Evolutionary conservation across 1,139 yeast genomes (phyloP).

Genomic region (Saccharomyces pastorianus): DNA sequence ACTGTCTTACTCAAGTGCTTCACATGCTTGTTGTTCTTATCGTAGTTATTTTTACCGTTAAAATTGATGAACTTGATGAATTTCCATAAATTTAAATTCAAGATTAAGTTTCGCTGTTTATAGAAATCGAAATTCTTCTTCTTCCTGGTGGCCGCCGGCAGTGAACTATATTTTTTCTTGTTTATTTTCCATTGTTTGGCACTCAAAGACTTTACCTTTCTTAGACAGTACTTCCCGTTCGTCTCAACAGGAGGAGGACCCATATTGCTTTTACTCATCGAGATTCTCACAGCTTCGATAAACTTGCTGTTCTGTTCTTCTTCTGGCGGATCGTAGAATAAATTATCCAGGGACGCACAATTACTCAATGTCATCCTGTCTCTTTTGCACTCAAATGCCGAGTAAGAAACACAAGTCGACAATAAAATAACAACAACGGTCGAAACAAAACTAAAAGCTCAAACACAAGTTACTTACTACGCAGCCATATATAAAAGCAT

Average conservation of each 20-base stretch:
- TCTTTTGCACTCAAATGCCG: too few species aligned
- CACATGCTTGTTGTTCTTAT: neutral
- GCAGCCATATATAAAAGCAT: too few species aligned
- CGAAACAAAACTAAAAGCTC: too few species aligned
- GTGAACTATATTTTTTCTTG: neutral
- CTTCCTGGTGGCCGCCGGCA: neutral
- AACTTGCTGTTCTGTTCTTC: neutral
- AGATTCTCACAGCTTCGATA: neutral
- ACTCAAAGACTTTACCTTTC: neutral
- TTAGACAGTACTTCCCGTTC: neutral
- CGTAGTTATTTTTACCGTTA: neutral
- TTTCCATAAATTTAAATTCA: slow-evolving; percentile 11
- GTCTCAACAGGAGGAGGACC: neutral
- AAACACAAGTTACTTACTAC: too few species aligned
- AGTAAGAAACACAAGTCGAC: too few species aligned
- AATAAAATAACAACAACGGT: too few species aligned
- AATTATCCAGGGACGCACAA: neutral
- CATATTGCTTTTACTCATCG: neutral
- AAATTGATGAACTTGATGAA: slow-evolving; percentile 3
- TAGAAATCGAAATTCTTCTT: slow-evolving; percentile 8
- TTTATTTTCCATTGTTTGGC: neutral
- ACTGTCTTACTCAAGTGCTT: neutral
- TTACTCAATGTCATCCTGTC: neutral
- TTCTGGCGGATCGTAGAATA: neutral
- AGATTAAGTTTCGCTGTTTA: slow-evolving; percentile 5